Conservation (phyloP, 495 filamentous ascomycete genomes). For the Hyaloscypha variabilis region DNA sequence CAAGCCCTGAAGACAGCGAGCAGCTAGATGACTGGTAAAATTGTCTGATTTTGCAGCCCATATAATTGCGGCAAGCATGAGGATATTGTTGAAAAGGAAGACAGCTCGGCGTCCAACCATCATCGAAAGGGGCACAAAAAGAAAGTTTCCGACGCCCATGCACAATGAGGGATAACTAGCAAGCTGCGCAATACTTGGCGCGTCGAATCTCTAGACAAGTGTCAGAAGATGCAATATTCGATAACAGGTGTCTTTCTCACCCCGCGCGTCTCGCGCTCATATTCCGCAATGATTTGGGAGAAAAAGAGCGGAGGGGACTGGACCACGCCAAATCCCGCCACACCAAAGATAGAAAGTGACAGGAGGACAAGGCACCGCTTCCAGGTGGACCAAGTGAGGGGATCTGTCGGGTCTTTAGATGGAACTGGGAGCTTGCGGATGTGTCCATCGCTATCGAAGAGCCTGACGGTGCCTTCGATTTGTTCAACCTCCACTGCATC, state of each 20-base stretch:
- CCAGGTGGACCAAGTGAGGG: slow-evolving; percentile 12
- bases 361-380: slow-evolving; percentile 8
- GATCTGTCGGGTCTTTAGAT: slow-evolving; percentile 7
- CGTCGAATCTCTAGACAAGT: slow-evolving; percentile 4
- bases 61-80: slow-evolving; percentile 8
- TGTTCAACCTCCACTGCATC: slow-evolving; percentile 2
- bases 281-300: slow-evolving; percentile 1
- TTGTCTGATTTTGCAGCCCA: slow-evolving; percentile 1
- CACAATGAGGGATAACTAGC: slow-evolving; percentile 12
- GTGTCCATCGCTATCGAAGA: slow-evolving; percentile 12
- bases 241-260: background rate
- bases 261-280: slow-evolving; percentile 3
- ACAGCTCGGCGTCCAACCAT: background rate
- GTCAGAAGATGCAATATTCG: background rate
- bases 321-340: slow-evolving; percentile 3
- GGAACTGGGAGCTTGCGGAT: slow-evolving; percentile 8
- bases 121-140: slow-evolving; percentile 9
- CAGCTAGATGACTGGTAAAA: background rate
- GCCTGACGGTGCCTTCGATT: slow-evolving; percentile 12
- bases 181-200: background rate
- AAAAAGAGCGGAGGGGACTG: slow-evolving; percentile 7
- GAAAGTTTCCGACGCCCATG: slow-evolving; percentile 9
- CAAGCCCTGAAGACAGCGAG: background rate
- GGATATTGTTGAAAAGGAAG: slow-evolving; percentile 2
- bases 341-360: slow-evolving; percentile 9